These are phyloP conservation scores for Tillandsia leiboldiana DNA, from an alignment of 176 grass and related monocot genomes.

Conservation along the genomic window DNA sequence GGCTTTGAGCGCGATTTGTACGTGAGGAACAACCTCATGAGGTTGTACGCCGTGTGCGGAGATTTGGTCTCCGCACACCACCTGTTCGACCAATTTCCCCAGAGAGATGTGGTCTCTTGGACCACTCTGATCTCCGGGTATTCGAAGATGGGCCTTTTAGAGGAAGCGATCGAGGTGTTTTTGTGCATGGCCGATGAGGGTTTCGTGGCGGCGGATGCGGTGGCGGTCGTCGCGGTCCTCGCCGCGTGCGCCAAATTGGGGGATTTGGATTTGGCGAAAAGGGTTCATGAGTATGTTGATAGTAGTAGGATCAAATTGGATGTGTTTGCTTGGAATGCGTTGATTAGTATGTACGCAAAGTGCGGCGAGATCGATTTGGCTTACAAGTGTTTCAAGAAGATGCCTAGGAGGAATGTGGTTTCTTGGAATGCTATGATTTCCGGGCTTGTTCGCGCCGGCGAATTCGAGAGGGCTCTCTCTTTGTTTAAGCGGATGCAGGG, in stretches of 20 bases:
- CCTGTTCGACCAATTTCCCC: conserved; percentile 16
- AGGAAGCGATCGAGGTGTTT: conserved; percentile 26
- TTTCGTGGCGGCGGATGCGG: conserved; percentile 9
- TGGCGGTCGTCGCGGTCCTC: conserved; percentile 36
- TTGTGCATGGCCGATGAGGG: conserved; percentile 4
- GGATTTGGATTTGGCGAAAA: conserved; percentile 28
- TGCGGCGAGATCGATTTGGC: conserved; percentile 47
- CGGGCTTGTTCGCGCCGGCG: conserved; percentile 14
- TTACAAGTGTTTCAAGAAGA: conserved; percentile 29
- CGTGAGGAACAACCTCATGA: conserved; percentile 30
- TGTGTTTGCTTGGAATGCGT: conserved; percentile 53
- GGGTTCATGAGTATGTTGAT: conserved; percentile 39
- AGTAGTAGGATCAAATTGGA: conserved; percentile 22
- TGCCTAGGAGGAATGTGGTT: conserved; percentile 30
- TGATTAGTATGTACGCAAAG: conserved; percentile 67
- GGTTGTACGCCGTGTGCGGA: conserved; percentile 25
- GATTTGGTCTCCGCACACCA: neutral
- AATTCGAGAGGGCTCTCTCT: conserved; percentile 8
- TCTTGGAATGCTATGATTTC: conserved; percentile 75
- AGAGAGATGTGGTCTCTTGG: conserved; percentile 38
- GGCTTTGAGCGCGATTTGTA: conserved; percentile 18
- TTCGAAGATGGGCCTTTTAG: neutral
- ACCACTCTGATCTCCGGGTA: conserved; percentile 32
- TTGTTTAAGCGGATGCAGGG: conserved; percentile 51
- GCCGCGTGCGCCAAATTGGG: conserved; percentile 35